These are phyloP conservation scores for Hypoxylon sp. DNA, from an alignment of 2,329 filamentous ascomycete species.

Conservation along the genomic window DNA sequence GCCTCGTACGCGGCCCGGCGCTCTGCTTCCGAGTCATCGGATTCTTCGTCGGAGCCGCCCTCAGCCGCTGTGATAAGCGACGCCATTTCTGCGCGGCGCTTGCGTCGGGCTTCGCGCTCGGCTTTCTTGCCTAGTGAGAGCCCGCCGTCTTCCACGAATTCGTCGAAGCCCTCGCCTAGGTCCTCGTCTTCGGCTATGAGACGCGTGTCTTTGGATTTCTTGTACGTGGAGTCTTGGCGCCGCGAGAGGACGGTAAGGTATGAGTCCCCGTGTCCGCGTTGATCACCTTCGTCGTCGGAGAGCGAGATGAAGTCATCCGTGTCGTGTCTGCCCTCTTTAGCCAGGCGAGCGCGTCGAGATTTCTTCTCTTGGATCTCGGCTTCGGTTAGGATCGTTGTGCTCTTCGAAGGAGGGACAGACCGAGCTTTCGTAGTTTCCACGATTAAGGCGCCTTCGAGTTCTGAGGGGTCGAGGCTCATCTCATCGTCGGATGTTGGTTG, in stretches of 20 bases:
- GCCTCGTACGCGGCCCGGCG: slow-evolving; percentile 87
- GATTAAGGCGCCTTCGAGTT: slow-evolving; percentile 74
- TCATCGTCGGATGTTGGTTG: slow-evolving; percentile 60
- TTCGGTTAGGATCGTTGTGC: slow-evolving; percentile 77
- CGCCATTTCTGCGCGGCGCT: slow-evolving; percentile 82
- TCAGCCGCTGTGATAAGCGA: slow-evolving; percentile 86
- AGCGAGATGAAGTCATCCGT: slow-evolving; percentile 74
- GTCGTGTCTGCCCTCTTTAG: slow-evolving; percentile 58
- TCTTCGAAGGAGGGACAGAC: slow-evolving; percentile 50
- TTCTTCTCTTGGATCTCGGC: slow-evolving; percentile 93
- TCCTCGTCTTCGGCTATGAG: slow-evolving; percentile 91
- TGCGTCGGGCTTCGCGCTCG: slow-evolving; percentile 76
- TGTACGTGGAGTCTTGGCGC: slow-evolving; percentile 57
- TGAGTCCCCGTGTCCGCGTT: slow-evolving; percentile 48
- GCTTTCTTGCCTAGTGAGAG: slow-evolving; percentile 84
- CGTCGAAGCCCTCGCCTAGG: slow-evolving; percentile 91
- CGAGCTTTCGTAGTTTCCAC: slow-evolving; percentile 65
- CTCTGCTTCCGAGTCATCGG: slow-evolving; percentile 77
- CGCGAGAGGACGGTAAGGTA: slow-evolving; percentile 50
- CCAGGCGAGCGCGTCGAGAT: slow-evolving; percentile 84
- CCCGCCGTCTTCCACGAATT: slow-evolving; percentile 87
- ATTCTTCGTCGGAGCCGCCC: slow-evolving; percentile 66
- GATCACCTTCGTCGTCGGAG: slow-evolving; percentile 62
- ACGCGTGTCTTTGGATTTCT: slow-evolving; percentile 69
- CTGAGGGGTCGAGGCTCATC: slow-evolving; percentile 70